Evolutionary conservation across 768 basidiomycete genomes (phyloP).

Genomic region (Phanerochaete carnosa): DNA sequence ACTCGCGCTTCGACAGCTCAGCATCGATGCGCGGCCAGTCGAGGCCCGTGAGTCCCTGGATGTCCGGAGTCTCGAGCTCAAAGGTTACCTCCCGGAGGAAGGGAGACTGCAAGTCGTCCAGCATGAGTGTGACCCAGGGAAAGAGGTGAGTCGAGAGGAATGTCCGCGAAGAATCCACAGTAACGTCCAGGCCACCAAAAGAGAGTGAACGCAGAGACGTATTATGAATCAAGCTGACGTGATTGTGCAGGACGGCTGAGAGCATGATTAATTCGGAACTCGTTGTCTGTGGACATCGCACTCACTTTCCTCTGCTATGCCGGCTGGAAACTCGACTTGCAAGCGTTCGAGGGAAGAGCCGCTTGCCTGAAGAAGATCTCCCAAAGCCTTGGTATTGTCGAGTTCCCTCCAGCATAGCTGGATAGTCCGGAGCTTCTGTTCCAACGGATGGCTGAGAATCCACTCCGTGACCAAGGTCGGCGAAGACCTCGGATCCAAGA

Average conservation of each 20-base stretch:
- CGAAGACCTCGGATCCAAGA: slow-evolving; percentile 25
- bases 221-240: slow-evolving; percentile 25
- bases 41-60: slow-evolving; percentile 18
- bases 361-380: slow-evolving; percentile 24
- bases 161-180: slow-evolving; percentile 16
- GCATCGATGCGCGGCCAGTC: slow-evolving; percentile 27
- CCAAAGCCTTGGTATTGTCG: slow-evolving; percentile 21
- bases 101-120: slow-evolving; percentile 11
- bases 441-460: slow-evolving; percentile 23
- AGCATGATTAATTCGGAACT: not conserved
- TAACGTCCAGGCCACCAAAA: slow-evolving; percentile 24
- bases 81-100: slow-evolving; percentile 17
- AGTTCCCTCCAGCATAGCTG: slow-evolving; percentile 29
- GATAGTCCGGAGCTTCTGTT: slow-evolving; percentile 22
- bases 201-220: slow-evolving; percentile 23
- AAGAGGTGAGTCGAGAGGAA: slow-evolving; percentile 18
- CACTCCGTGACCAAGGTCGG: slow-evolving; percentile 27
- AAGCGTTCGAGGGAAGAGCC: slow-evolving; percentile 24
- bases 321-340: slow-evolving; percentile 25
- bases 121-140: slow-evolving; percentile 16
- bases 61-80: slow-evolving; percentile 22
- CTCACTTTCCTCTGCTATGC: slow-evolving; percentile 20
- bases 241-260: slow-evolving; percentile 21
- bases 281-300: not conserved
- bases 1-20: slow-evolving; percentile 19